Evolutionary conservation across 345 rosid genomes (phyloP).

Genomic region (Erodium maritimum): DNA sequence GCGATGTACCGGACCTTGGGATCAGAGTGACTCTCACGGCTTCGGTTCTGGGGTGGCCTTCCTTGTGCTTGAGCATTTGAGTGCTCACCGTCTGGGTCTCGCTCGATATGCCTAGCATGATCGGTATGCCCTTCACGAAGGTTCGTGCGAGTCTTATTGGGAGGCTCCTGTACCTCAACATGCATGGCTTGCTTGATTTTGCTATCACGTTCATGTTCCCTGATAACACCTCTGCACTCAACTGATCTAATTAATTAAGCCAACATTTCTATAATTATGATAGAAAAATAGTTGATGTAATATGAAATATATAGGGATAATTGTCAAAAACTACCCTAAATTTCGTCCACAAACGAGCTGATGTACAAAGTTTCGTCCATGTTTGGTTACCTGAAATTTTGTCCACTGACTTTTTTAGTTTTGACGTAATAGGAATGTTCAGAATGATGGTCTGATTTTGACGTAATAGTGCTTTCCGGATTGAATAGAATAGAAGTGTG

Average conservation of each 20-base stretch:
- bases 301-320: too few relatives aligned
- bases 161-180: conserved; percentile 55
- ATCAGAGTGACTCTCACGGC: conserved; percentile 39
- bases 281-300: too few relatives aligned
- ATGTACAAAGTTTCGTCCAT: too few relatives aligned
- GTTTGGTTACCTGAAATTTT: too few relatives aligned
- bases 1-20: conserved; percentile 55
- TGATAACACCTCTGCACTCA: conserved; percentile 52
- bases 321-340: too few relatives aligned
- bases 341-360: too few relatives aligned
- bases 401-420: too few relatives aligned
- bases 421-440: too few relatives aligned
- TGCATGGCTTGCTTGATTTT: conserved; percentile 62
- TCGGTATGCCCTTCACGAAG: conserved; percentile 43
- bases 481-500: too few relatives aligned
- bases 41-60: conserved; percentile 41
- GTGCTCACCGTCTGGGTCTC: conserved; percentile 52
- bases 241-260: conserved; percentile 16
- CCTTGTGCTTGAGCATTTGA: conserved; percentile 35
- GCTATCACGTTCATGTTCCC: conserved; percentile 31
- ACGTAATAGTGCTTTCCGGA: too few relatives aligned
- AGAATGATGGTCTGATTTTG: too few relatives aligned
- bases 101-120: conserved; percentile 42
- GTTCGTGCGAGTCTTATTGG: conserved; percentile 46
- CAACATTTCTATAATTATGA: neutral